Conservation (phyloP, 2,329 filamentous ascomycete genomes). For the Aspergillus quadrilineatus region DNA sequence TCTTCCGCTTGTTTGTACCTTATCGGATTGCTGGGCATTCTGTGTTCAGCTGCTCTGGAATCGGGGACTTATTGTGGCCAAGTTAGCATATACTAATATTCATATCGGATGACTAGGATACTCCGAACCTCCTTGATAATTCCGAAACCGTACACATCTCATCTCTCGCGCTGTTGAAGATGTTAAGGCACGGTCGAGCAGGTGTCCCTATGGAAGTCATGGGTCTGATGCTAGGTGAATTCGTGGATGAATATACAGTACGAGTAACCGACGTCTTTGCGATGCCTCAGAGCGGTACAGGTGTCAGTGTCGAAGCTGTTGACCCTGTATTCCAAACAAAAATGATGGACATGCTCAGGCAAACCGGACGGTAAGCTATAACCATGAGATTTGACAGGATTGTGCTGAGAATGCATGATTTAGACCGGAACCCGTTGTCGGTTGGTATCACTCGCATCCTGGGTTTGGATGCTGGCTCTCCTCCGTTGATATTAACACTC, state of each 20-base stretch:
- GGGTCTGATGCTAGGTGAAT: constrained; percentile 98
- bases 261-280: constrained; percentile 98
- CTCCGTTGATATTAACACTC: constrained; percentile 98
- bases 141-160: constrained; percentile 99
- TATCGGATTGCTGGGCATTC: neutral
- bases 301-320: constrained; percentile 96
- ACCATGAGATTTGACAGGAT: neutral
- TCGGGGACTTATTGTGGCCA: neutral
- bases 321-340: constrained; percentile 99
- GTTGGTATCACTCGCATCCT: constrained; percentile 99
- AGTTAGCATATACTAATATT: constrained; percentile 12
- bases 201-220: constrained; percentile 99
- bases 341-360: constrained; percentile 99
- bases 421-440: constrained; percentile 93
- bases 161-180: constrained; percentile 93
- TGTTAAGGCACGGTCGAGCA: constrained; percentile 94
- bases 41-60: neutral
- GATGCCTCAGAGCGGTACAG: constrained; percentile 98
- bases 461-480: constrained; percentile 99
- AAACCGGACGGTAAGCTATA: constrained; percentile 78
- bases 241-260: constrained; percentile 98
- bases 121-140: constrained; percentile 90
- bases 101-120: constrained; percentile 61
- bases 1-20: neutral
- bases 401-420: constrained; percentile 12